Base-by-base conservation (phyloP, 805 yeast species). In the Wickerhamiella australiensis region DNA sequence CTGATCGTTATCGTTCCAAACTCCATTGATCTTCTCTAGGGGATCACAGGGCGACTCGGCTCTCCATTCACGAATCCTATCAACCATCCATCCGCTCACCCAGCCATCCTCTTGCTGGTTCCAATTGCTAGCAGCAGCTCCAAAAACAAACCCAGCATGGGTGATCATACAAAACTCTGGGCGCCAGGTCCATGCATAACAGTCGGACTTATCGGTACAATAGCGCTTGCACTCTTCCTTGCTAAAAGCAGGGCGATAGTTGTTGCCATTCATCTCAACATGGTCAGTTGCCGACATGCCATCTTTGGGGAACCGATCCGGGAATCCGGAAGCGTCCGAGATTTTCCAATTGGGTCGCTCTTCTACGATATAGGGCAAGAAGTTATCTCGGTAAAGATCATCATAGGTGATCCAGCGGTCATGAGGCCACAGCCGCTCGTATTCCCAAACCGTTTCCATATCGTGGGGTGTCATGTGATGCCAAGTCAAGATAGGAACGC, bases 361-460 rank as follows among this genome's bases (percentile, higher is more conserved):
- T 9, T 33, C 46, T 3, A 49, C 50, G 17, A 64, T 46, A 31
- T 60, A 56, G 5, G 67, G 68, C 51, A 60, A 46, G 29, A 57
- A 50, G 44, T 63, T 64, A 50, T 61, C 61, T n/a, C 48, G 54
- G 55, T 65, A 65, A 18, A 63, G 58, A 49, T 64, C 65, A 15
- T 49, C 43, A 43, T 64, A 59, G 9, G 54, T 41, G 21, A 62
- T 57, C 21, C 50, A 54, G 15, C 35, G 42, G 33, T 46, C 53
- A 23, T 25, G 52, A 6, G 36, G 50, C 45, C 49, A 54, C 47
- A 40, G 51, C 52, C 53, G 54, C 48, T 63, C 68, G 45, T 61
- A 67, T 48, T 61, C 62, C 56, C 58, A 59, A 49, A 64, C 52
- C 7, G 53, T 22, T 43, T 59, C 63, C 15, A 62, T 45, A 22